A percentile compares a stretch with the other conserved stretches of the same genome.
Evolutionary conservation across 2,329 filamentous ascomycete species (phyloP).

Genomic region (Coniochaeta sp.): DNA sequence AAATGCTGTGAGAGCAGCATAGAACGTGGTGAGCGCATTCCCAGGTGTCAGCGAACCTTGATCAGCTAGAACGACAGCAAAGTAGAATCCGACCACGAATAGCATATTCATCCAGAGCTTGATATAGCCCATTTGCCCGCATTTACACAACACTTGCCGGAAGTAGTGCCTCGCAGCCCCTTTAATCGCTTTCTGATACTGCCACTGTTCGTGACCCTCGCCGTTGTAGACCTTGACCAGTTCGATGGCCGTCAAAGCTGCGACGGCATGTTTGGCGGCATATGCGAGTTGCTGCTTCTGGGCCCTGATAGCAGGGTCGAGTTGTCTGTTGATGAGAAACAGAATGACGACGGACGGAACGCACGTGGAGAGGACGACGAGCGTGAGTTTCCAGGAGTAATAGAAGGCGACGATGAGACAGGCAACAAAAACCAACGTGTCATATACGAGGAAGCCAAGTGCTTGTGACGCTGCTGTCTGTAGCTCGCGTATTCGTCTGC

Average conservation of each 20-base stretch:
- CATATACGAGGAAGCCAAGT: conserved; percentile 61
- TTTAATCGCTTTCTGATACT: conserved; percentile 52
- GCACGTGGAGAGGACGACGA: conserved; percentile 67
- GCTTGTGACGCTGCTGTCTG: conserved; percentile 75
- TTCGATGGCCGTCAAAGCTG: conserved; percentile 67
- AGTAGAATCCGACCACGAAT: conserved; percentile 89
- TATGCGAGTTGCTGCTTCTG: conserved; percentile 62
- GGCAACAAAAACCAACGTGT: conserved; percentile 54
- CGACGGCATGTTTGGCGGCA: conserved; percentile 65
- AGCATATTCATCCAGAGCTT: conserved; percentile 68
- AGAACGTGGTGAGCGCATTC: conserved; percentile 76
- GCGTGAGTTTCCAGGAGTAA: conserved; percentile 75
- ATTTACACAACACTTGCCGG: conserved; percentile 59
- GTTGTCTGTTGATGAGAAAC: conserved; percentile 47
- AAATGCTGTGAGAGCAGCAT: conserved; percentile 68
- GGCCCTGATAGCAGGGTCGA: conserved; percentile 58
- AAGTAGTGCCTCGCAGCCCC: conserved; percentile 56
- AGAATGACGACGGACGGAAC: conserved; percentile 60
- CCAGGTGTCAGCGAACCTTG: conserved; percentile 51
- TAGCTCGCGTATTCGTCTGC: conserved; percentile 75
- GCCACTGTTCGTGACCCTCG: conserved; percentile 58
- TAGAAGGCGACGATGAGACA: conserved; percentile 67
- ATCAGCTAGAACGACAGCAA: conserved; percentile 63
- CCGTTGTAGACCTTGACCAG: conserved; percentile 83
- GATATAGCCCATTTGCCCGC: conserved; percentile 64